phyloP scores from a whole-genome alignment of 139 green algal genomes.

The Yamagishiella unicocca region DNA sequence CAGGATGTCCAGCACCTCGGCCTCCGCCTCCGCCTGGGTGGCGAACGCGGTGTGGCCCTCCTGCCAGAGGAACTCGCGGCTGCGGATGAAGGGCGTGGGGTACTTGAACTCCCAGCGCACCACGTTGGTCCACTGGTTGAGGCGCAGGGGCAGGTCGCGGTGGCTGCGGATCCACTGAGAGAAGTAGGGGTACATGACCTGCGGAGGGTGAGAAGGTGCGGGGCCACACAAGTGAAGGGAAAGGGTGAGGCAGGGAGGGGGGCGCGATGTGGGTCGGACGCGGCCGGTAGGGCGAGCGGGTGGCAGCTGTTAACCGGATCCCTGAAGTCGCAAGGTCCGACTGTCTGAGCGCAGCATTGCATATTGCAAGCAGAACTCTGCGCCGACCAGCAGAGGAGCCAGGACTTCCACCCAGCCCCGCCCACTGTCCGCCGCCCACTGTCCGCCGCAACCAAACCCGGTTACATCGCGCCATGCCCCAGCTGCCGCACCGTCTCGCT shows the following conservation, averaged over 20 bases:
- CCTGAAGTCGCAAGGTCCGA: too few relatives aligned
- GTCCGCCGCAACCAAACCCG: too few relatives aligned
- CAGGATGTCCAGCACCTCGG: conserved; percentile 95
- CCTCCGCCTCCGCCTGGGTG: conserved; percentile 89
- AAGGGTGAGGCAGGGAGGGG: neutral
- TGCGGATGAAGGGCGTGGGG: conserved; percentile 98
- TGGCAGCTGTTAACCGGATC: too few relatives aligned
- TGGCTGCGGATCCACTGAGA: conserved; percentile 97
- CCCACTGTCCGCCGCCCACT: too few relatives aligned
- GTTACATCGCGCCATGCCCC: too few relatives aligned
- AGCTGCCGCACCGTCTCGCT: conserved; percentile 90
- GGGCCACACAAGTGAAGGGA: too few relatives aligned
- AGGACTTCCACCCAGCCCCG: too few relatives aligned
- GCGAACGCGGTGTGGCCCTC: conserved; percentile 95
- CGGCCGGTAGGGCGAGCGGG: too few relatives aligned
- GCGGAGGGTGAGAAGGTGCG: neutral
- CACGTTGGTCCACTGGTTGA: conserved; percentile 99
- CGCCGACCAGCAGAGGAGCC: too few relatives aligned
- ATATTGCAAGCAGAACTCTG: too few relatives aligned
- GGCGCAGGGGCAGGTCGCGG: conserved; percentile 95
- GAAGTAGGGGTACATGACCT: conserved; percentile 98
- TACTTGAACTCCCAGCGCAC: conserved; percentile 99
- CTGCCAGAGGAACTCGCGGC: conserved; percentile 86
- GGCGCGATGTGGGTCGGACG: neutral
- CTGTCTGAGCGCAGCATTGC: too few relatives aligned